Conservation (phyloP, 2,329 filamentous ascomycete species). For the Nigrospora sphaerica region DNA sequence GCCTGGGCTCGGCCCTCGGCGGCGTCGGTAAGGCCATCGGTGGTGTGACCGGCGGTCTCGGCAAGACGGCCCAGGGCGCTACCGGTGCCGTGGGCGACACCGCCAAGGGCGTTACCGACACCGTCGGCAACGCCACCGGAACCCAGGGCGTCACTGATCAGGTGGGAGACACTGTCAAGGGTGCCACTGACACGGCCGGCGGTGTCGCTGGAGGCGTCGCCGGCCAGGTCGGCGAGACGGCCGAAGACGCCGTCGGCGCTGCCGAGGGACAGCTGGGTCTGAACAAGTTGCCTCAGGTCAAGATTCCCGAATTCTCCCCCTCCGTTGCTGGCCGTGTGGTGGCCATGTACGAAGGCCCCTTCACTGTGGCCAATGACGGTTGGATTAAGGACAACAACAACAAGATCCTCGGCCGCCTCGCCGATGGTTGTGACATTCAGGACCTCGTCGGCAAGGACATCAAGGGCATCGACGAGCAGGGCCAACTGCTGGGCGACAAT, state of each 20-base stretch:
- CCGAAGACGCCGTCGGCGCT: conserved; percentile 7
- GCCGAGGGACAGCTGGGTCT: conserved; percentile 22
- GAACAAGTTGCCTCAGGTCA: conserved; percentile 27
- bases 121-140: conserved; percentile 14
- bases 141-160: conserved; percentile 11
- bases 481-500: conserved; percentile 60
- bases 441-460: conserved; percentile 49
- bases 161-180: conserved; percentile 13
- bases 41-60: conserved; percentile 13
- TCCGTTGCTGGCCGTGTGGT: conserved; percentile 23
- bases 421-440: conserved; percentile 20
- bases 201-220: conserved; percentile 2
- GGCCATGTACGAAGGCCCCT: conserved; percentile 23
- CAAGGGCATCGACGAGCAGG: conserved; percentile 59
- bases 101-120: conserved; percentile 13
- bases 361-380: conserved; percentile 37
- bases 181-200: conserved; percentile 8
- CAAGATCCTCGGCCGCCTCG: conserved; percentile 24
- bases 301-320: conserved; percentile 22
- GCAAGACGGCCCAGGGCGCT: conserved; percentile 11
- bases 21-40: conserved; percentile 13
- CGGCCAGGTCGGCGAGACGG: conserved; percentile 8
- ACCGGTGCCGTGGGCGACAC: conserved; percentile 14
- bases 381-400: conserved; percentile 40
- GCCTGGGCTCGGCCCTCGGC: conserved; percentile 12